A percentile compares a stretch with the other conserved stretches of the same genome.
Conservation (phyloP, 495 filamentous ascomycete species). For the Pseudevernia furfuracea region DNA sequence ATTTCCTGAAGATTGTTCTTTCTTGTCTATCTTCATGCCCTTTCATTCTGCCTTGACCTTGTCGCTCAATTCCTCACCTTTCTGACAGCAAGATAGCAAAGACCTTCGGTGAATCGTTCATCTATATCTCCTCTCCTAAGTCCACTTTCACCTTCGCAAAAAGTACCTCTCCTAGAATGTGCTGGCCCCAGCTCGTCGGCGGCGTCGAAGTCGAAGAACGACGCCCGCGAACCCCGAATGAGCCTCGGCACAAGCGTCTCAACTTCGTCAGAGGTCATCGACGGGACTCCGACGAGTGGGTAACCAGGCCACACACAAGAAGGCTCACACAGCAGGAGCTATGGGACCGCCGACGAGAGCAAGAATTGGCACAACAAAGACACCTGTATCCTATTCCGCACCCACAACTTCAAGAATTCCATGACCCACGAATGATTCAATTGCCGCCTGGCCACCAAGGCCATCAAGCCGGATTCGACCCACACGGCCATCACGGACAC, state of each 20-base stretch:
- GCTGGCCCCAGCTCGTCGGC: constrained; percentile 3
- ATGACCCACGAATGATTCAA: neutral
- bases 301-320: neutral
- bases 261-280: constrained; percentile 11
- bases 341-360: neutral
- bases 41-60: neutral
- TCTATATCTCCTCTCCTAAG: neutral
- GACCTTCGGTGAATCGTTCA: neutral
- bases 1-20: neutral
- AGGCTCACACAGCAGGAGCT: neutral
- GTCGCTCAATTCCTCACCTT: neutral
- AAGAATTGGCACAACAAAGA: constrained; percentile 7
- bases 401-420: constrained; percentile 1
- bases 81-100: neutral
- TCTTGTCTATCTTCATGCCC: neutral
- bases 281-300: neutral
- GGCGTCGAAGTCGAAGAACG: constrained; percentile 24
- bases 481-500: constrained; percentile 5
- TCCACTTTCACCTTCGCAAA: neutral
- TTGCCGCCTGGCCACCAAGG: neutral
- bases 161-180: neutral
- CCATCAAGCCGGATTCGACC: neutral
- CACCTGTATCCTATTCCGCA: neutral
- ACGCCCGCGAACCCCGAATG: constrained; percentile 20
- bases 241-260: constrained; percentile 25